Percentiles rank a stretch among this genome's conserved stretches.
phyloP scores from a whole-genome alignment of 352 stramenopile genomes.

The Pilasporangium apinafurcum region DNA sequence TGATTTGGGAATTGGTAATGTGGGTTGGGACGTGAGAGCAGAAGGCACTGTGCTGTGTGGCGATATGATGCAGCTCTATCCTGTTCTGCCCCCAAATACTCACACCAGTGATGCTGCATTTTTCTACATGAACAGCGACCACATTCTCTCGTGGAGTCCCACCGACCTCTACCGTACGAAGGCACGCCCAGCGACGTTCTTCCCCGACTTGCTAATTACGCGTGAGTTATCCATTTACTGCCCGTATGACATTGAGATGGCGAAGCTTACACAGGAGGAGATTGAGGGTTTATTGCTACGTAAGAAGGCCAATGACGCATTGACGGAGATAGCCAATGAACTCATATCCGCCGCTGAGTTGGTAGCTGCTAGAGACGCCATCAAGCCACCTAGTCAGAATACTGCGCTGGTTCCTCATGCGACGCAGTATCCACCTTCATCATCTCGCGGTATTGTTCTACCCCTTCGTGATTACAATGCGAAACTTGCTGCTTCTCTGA shows the following conservation, averaged over 20 bases:
- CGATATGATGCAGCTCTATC: slow-evolving; percentile 51
- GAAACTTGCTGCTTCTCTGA: slow-evolving; percentile 44
- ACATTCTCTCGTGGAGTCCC: slow-evolving; percentile 34
- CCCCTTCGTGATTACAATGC: slow-evolving; percentile 61
- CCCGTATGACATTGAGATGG: slow-evolving; percentile 37
- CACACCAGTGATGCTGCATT: slow-evolving; percentile 5
- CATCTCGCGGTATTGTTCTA: slow-evolving; percentile 48
- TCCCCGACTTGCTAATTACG: slow-evolving; percentile 35
- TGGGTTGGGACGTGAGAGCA: slow-evolving; percentile 30
- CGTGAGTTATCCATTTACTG: slow-evolving; percentile 40
- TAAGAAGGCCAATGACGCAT: too few species aligned
- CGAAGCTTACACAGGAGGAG: slow-evolving; percentile 31
- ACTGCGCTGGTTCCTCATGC: too few species aligned
- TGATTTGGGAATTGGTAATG: slow-evolving; percentile 46
- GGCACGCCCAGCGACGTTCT: slow-evolving; percentile 39
- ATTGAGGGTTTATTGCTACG: too few species aligned
- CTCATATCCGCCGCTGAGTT: too few species aligned
- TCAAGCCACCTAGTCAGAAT: too few species aligned
- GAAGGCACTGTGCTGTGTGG: slow-evolving; percentile 46
- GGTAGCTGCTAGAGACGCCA: too few species aligned
- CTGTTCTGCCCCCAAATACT: slow-evolving; percentile 9
- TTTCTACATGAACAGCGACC: slow-evolving; percentile 70
- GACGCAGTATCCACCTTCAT: too few species aligned
- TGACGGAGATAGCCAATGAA: too few species aligned
- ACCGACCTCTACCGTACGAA: slow-evolving; percentile 49